Conservation (phyloP, 768 basidiomycete species). For the Amanita brunnescens region DNA sequence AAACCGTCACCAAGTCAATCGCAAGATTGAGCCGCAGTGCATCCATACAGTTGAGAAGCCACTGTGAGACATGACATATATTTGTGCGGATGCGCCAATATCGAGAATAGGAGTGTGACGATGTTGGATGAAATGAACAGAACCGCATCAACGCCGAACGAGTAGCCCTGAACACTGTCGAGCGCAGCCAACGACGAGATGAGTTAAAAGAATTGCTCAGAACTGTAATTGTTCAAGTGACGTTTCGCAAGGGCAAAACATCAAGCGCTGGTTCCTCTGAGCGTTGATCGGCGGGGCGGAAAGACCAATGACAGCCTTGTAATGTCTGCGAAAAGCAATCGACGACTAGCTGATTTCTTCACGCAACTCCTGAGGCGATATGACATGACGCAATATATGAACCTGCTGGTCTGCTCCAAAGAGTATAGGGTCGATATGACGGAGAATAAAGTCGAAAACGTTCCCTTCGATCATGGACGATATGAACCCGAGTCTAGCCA, state of each 20-base stretch:
- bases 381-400: too few relatives aligned
- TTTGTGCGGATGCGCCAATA: conserved; percentile 9
- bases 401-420: too few relatives aligned
- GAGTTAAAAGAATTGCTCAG: conserved; percentile 18
- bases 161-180: conserved; percentile 19
- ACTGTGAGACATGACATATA: conserved; percentile 14
- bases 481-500: too few relatives aligned
- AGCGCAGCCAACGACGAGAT: conserved; percentile 20
- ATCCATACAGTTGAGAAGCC: conserved; percentile 15
- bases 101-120: neutral
- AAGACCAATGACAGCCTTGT: too few relatives aligned
- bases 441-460: too few relatives aligned
- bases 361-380: too few relatives aligned
- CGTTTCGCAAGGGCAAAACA: conserved; percentile 7
- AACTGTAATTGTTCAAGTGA: conserved; percentile 16
- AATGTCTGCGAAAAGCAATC: conserved; percentile 23
- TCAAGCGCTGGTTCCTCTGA: neutral
- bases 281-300: too few relatives aligned
- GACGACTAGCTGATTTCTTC: too few relatives aligned
- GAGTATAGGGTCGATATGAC: too few relatives aligned
- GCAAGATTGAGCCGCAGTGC: conserved; percentile 16
- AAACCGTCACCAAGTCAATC: conserved; percentile 8
- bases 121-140: neutral
- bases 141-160: neutral
- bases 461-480: too few relatives aligned